These are phyloP conservation scores for Pleurotus giganteus DNA, from an alignment of 768 basidiomycete species.

Conservation along the genomic window DNA sequence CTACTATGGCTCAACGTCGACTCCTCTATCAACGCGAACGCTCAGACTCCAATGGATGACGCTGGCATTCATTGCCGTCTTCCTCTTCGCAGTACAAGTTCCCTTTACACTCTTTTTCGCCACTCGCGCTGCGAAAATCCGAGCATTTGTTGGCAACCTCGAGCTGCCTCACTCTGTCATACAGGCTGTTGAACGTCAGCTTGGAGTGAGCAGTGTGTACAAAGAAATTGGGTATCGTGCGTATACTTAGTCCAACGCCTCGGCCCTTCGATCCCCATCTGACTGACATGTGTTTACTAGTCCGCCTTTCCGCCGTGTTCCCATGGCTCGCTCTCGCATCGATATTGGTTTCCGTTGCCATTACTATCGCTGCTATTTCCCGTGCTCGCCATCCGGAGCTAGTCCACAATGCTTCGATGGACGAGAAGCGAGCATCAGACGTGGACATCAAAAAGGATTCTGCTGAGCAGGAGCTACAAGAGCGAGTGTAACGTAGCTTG, in stretches of 20 bases:
- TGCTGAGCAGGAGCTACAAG: neutral
- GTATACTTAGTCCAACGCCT: constrained; percentile 13
- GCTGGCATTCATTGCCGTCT: constrained; percentile 38
- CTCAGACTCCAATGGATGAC: constrained; percentile 30
- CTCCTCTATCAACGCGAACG: constrained; percentile 15
- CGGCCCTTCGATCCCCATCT: neutral
- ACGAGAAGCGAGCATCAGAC: neutral
- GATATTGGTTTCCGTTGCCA: neutral
- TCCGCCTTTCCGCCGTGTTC: constrained; percentile 3
- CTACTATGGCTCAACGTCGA: neutral
- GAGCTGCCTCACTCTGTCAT: constrained; percentile 30
- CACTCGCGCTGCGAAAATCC: constrained; percentile 35
- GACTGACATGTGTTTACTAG: neutral
- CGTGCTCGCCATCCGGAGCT: neutral
- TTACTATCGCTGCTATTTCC: constrained; percentile 1
- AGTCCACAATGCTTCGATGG: neutral
- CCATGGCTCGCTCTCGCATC: constrained; percentile 4
- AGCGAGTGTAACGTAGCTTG: neutral
- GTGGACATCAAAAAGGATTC: neutral
- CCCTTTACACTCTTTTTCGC: constrained; percentile 43
- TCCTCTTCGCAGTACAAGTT: constrained; percentile 43
- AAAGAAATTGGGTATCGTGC: constrained; percentile 34
- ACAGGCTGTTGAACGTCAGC: constrained; percentile 23
- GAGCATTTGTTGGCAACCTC: constrained; percentile 30
- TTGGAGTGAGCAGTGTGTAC: constrained; percentile 37